Evolutionary conservation across 768 basidiomycete species (phyloP), one percentile per base, ranked within the genome.

Genomic region (Macrolepiota dolichaula): DNA sequence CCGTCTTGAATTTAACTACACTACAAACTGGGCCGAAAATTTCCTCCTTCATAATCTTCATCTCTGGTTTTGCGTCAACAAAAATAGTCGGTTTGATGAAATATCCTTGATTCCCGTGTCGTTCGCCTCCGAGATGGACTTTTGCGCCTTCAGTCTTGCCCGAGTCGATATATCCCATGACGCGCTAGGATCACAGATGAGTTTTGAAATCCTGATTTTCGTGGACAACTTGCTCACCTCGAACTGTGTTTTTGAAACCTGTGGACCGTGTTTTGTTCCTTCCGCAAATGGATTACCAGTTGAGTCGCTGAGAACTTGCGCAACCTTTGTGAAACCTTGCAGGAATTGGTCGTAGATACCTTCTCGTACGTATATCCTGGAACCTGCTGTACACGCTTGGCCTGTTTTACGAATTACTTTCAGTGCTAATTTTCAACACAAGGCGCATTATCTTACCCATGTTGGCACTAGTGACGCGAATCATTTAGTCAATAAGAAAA

Each of bases 21-120:
- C 87, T 88, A 58, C 85, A 85, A 51, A 93, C 90, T 4, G 92
- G 91, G 4, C 91, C 91, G 65, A 93, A 92, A 64, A 92, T 92
- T 72, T 93, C 85, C 67, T 89, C 87, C 57, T 71, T 71, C 15
- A 89, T 87, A 58, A 93, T 91, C 72, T 83, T 86, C 89, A 92
- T 92, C 38, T 87, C 82, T 4, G 82, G 79, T 44, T 72, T 81
- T 11, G 81, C 80, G 66, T 91, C 78, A 11, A 87, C 84, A 74
- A 93, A 88, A 66, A 93, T 81, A 11, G 93, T 94, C 1, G 89
- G 92, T 62, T 77, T 59, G 70, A 94, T 83, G 73, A 86, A 94
- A 77, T 79, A 92, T 0, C 80, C 80, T 59, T 75, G 71, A 2
- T 65, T 67, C 6, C 76, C 76, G 50, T 70, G 63, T 1, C 89